Evolutionary conservation across 2,329 filamentous ascomycete species (phyloP).

Genomic region (Ophiocordyceps camponoti-floridani): DNA sequence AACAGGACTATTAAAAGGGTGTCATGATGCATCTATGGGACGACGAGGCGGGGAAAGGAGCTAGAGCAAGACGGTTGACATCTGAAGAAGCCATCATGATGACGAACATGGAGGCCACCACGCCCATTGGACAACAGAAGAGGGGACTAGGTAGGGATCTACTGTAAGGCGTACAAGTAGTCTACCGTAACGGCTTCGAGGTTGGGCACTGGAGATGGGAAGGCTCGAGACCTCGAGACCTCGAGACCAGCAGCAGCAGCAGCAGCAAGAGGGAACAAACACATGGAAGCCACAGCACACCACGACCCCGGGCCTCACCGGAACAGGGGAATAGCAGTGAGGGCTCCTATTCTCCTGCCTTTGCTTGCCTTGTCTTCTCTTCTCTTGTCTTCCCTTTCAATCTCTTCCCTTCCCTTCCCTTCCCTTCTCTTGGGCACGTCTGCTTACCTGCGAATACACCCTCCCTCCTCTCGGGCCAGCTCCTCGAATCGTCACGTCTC

Average conservation of each 20-base stretch:
- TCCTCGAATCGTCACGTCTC: slow-evolving; percentile 8
- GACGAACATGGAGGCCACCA: neutral
- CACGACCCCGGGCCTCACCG: slow-evolving; percentile 17
- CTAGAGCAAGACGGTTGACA: neutral
- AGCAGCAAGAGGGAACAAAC: slow-evolving; percentile 1
- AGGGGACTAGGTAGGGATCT: too few species aligned
- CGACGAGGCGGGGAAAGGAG: neutral
- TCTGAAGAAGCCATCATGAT: neutral
- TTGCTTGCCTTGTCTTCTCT: too few species aligned
- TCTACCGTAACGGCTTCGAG: too few species aligned
- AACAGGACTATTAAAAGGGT: too few species aligned
- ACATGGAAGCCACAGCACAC: slow-evolving; percentile 7
- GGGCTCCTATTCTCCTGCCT: slow-evolving; percentile 4
- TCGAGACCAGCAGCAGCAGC: neutral
- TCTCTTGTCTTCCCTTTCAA: too few species aligned
- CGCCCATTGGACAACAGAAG: neutral
- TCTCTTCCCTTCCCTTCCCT: too few species aligned
- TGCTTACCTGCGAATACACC: slow-evolving; percentile 2
- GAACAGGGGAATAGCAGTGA: neutral
- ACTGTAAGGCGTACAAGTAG: too few species aligned
- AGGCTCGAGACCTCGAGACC: neutral
- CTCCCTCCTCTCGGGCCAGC: slow-evolving; percentile 1
- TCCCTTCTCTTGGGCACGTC: too few species aligned
- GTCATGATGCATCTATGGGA: too few species aligned
- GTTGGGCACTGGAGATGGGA: too few species aligned